A percentile compares a stretch with the other conserved stretches of the same genome.
Conservation (phyloP, 1,284 basidiomycete genomes). For the Puccinia novopanici region DNA sequence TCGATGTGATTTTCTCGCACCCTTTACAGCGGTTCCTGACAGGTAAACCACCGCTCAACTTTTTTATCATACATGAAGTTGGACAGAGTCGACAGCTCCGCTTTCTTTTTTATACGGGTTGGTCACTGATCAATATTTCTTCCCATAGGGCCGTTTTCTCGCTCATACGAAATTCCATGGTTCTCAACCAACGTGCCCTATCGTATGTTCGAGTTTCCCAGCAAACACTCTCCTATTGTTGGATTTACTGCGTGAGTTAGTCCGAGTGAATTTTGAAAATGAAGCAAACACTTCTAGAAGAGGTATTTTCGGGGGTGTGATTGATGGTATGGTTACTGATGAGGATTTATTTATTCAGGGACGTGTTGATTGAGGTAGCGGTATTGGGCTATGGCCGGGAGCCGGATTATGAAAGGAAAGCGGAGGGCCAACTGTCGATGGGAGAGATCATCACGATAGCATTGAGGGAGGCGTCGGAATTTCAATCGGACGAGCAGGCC, state of each 20-base stretch:
- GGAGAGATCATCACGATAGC: slow-evolving; percentile 28
- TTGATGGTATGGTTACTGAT: background rate
- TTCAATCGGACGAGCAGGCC: slow-evolving; percentile 35
- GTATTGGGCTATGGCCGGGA: slow-evolving; percentile 30
- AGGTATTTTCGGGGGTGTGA: too few relatives aligned
- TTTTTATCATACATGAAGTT: too few relatives aligned
- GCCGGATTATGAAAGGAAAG: slow-evolving; percentile 24
- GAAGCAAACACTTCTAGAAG: too few relatives aligned
- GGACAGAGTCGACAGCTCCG: background rate
- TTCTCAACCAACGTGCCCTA: slow-evolving; percentile 31
- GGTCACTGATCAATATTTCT: background rate
- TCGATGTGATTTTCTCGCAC: slow-evolving; percentile 37
- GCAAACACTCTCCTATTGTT: slow-evolving; percentile 35
- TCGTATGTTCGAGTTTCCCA: slow-evolving; percentile 38
- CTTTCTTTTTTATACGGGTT: background rate
- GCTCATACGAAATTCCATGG: slow-evolving; percentile 29
- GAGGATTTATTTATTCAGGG: background rate
- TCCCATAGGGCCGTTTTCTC: background rate
- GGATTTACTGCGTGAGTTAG: slow-evolving; percentile 45
- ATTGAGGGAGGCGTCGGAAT: slow-evolving; percentile 20
- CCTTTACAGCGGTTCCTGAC: slow-evolving; percentile 21
- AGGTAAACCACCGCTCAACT: background rate
- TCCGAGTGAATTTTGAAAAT: too few relatives aligned
- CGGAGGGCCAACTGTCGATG: slow-evolving; percentile 22
- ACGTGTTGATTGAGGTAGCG: slow-evolving; percentile 37